Conservation (phyloP, 345 rosid genomes). For the Gossypium ekmanianum region DNA sequence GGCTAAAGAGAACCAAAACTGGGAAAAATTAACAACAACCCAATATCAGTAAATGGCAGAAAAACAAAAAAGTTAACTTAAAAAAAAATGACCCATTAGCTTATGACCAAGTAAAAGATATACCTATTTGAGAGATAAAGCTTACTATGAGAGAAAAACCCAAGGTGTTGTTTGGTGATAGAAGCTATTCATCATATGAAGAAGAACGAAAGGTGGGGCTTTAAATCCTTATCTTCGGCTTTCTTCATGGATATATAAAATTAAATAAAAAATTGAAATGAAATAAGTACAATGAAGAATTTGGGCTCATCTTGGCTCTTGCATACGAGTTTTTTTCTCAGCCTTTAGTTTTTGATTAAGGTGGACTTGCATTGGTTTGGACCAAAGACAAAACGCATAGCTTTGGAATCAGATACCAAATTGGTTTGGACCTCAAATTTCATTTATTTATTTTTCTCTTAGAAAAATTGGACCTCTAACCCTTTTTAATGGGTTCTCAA, state of each 20-base stretch:
- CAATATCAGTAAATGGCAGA: not conserved
- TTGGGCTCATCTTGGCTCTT: not conserved
- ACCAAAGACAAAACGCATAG: not conserved
- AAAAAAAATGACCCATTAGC: conserved; percentile 12
- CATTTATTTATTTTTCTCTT: no score
- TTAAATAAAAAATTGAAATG: not conserved
- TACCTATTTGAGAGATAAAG: conserved; percentile 19
- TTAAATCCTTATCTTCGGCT: conserved; percentile 40
- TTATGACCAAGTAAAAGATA: conserved; percentile 1
- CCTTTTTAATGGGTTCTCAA: no score
- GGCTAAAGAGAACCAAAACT: conserved; percentile 1
- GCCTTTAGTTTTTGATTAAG: not conserved
- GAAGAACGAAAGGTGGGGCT: conserved; percentile 38
- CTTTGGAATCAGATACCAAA: not conserved
- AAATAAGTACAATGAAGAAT: not conserved
- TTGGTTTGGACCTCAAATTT: not conserved
- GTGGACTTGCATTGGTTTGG: not conserved
- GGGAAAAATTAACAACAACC: conserved; percentile 2
- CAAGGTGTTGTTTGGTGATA: not conserved
- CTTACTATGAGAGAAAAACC: not conserved
- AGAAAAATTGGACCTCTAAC: no score
- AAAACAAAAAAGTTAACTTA: not conserved
- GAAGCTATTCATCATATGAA: not conserved
- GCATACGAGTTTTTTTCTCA: not conserved
- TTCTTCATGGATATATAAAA: not conserved